Evolutionary conservation across 2,329 filamentous ascomycete species (phyloP), one percentile per base, ranked within the genome.

Genomic region (Ceratocystis lukuohia): DNA sequence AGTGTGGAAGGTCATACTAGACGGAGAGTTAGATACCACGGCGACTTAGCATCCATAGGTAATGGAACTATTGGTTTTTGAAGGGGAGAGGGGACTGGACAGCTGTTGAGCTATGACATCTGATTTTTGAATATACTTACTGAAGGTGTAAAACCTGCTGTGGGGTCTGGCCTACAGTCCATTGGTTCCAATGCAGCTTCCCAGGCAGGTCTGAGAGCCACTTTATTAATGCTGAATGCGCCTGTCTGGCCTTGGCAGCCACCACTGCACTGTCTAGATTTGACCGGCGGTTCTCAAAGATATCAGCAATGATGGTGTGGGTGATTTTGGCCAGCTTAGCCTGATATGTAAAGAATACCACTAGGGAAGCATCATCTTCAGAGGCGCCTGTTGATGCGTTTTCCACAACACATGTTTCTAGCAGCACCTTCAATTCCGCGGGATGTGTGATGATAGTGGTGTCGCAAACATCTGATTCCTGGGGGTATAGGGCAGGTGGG

Each of bases 141-240:
- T 81, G 79, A 46, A 81, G 72, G 69, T 80, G 77, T 50, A 80
- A 75, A 0, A 81, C 77, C 33, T 77, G 76, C 2, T 76, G 73
- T 2, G 78, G 77, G 3, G 81, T 76, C 22, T 77, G 74, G 2
- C 77, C 77, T 0, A 79, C 76, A 1, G 76, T 79, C 79, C 79
- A 80, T 66, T 79, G 77, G 65, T 79, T 80, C 79, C 79, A 81
- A 68, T 81, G 77, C 46, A 81, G 71, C 33, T 77, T 78, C 4
- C 75, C 74, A 1, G 79, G 79, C 1, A 81, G 72, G 48, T 74
- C 75, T 2, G 76, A 74, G 1, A 79, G 72, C 79, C 79, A 80
- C 65, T 77, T 79, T 8, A 74, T 77, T 61, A 81, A 71, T 1
- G 77, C 74, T 12, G 77, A 74, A 70, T 81, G 77, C n/a, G 80